These are phyloP conservation scores for Myriosclerotinia scirpicola DNA, from an alignment of 2,329 filamentous ascomycete species.

Conservation along the genomic window DNA sequence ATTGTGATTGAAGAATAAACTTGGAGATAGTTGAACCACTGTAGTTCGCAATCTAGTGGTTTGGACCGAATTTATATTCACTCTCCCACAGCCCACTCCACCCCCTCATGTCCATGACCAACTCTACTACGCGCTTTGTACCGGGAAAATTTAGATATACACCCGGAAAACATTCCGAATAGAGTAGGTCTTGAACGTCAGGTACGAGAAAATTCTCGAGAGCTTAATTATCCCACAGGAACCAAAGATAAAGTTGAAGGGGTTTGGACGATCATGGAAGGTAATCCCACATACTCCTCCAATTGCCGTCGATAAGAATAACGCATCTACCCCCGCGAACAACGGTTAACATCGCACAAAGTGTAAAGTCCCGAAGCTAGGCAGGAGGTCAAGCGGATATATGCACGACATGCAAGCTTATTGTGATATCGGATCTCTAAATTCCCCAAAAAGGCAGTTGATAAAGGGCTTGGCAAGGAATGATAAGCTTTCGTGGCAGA, in stretches of 20 bases:
- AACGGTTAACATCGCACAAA: constrained; percentile 3
- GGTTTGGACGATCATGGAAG: constrained; percentile 9
- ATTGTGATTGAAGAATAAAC: neutral
- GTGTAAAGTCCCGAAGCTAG: constrained; percentile 17
- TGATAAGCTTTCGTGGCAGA: constrained; percentile 21
- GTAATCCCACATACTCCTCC: constrained; percentile 3
- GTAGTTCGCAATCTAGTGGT: neutral
- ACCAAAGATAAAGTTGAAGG: neutral
- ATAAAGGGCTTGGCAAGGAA: neutral
- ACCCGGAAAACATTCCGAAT: constrained; percentile 5
- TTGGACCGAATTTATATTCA: constrained; percentile 1
- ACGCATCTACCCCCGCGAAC: constrained; percentile 2
- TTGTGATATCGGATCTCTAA: neutral
- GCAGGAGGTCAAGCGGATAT: constrained; percentile 4
- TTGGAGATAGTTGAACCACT: neutral
- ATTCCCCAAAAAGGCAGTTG: constrained; percentile 17
- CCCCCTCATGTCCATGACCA: neutral
- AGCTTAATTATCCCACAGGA: neutral
- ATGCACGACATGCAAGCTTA: constrained; percentile 7
- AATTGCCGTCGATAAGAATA: constrained; percentile 18
- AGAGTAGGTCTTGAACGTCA: constrained; percentile 9
- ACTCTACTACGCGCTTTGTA: neutral
- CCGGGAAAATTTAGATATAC: neutral
- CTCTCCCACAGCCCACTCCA: neutral
- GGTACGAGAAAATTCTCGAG: constrained; percentile 7